Base-by-base conservation (phyloP, 2,329 filamentous ascomycete species). In the Macrophomina tecta region DNA sequence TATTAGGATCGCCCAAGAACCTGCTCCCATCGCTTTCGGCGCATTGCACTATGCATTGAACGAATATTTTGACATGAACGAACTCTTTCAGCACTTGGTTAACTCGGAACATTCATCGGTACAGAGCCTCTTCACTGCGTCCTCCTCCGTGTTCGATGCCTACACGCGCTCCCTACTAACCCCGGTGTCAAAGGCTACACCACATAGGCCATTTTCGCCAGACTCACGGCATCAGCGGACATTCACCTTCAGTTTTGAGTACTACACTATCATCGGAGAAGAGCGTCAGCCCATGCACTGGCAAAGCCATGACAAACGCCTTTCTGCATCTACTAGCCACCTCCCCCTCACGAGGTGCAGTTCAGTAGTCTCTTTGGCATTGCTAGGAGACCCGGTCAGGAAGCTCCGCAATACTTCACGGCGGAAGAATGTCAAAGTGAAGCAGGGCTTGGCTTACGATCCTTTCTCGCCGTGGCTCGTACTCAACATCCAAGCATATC, bases 231-330 rank as follows among this genome's bases (percentile, higher is more conserved):
- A 82, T 12, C 86, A 86, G 70, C 80, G 84, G 6, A 85, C 83
- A 7, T 88, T 89, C 73, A 84, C 88, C 69, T 89, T 90, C 73
- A 85, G 82, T 49, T 89, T 90, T 73, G 88, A 89, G 70, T 90
- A 89, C 73, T 89, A 88, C 72, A 89, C 87, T 5, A 81, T 89
- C 6, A 82, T 89, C 12, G 84, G 83, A 1, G 81, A 85, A 4
- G 83, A 82, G 4, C 82, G 87, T 48, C 79, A 82, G 38, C 87
- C 88, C 0, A 85, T 87, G 71, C 80, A 84, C 5, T 90, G 87
- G 87, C 88, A 90, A 72, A 77, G 81, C 23, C 83, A 84, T 45
- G 86, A 89, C 69, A 81, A 79, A 51, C 75, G 40, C 74, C 82
- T 71, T 74, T 76, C 64, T 72, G 32, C 34, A 3, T 51, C 51